A percentile compares a stretch with the other conserved stretches of the same genome.
Conservation (phyloP, 257 asterid genomes). For the Solanum clarkiae region DNA sequence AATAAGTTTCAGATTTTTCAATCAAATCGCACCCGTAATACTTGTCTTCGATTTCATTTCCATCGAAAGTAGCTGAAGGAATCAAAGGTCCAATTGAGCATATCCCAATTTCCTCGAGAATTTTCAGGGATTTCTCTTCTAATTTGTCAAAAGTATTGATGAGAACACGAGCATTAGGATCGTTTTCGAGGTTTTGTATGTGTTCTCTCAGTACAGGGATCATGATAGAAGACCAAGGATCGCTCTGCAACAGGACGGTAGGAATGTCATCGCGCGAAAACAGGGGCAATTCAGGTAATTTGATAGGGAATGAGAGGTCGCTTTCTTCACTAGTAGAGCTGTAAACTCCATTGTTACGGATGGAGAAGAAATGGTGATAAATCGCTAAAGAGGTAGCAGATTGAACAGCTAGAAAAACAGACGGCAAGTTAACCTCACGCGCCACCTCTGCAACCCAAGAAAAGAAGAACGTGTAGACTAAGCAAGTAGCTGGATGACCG, state of each 20-base stretch:
- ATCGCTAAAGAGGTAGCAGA: constrained; percentile 42
- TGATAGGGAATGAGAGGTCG: constrained; percentile 2
- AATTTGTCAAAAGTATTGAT: constrained; percentile 39
- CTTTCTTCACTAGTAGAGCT: not conserved
- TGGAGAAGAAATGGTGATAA: constrained; percentile 48
- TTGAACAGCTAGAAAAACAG: constrained; percentile 56
- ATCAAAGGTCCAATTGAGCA: constrained; percentile 41
- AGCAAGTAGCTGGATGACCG: constrained; percentile 32
- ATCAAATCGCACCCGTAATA: constrained; percentile 28
- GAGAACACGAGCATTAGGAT: constrained; percentile 24
- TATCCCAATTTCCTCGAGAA: not conserved
- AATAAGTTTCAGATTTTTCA: constrained; percentile 15
- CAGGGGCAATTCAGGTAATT: constrained; percentile 35
- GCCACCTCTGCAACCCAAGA: constrained; percentile 50
- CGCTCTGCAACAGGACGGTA: constrained; percentile 18
- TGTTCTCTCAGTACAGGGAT: constrained; percentile 27
- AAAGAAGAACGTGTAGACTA: constrained; percentile 40
- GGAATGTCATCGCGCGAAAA: constrained; percentile 42
- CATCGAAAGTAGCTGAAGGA: constrained; percentile 28
- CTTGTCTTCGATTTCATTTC: constrained; percentile 5
- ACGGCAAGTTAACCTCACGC: constrained; percentile 29
- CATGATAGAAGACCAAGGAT: not conserved
- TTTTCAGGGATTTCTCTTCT: constrained; percentile 17
- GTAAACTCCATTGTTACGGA: constrained; percentile 14
- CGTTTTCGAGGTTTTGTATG: constrained; percentile 17